Conservation (phyloP, 108 stramenopile genomes). For the Nannochloropsis salina region DNA sequence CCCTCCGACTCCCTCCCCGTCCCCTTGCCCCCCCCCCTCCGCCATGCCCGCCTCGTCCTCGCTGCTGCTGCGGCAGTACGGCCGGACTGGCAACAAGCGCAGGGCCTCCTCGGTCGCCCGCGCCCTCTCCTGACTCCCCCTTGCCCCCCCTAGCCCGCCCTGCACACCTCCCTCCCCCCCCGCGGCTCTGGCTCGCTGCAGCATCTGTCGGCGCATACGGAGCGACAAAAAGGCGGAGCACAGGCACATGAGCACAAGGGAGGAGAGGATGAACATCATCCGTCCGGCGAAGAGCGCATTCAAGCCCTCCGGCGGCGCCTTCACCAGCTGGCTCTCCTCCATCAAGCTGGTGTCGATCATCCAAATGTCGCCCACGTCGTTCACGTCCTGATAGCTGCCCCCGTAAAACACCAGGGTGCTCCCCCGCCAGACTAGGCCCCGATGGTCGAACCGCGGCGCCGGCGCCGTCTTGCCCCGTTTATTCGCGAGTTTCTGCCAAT, state of each 20-base stretch:
- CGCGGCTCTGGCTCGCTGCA: neutral
- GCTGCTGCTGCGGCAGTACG: neutral
- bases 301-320: neutral
- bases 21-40: neutral
- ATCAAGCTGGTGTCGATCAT: neutral
- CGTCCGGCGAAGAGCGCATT: neutral
- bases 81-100: neutral
- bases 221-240: conserved; percentile 7
- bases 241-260: neutral
- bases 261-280: conserved; percentile 13
- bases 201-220: neutral
- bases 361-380: neutral
- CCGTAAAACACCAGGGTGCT: neutral
- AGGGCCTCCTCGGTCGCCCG: neutral
- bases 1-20: neutral
- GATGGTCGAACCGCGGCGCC: neutral
- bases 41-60: neutral
- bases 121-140: conserved; percentile 11
- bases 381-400: neutral
- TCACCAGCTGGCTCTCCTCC: conserved; percentile 9
- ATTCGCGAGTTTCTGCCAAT: conserved; percentile 20
- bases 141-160: neutral
- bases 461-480: neutral
- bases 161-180: neutral
- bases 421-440: neutral